Base-by-base conservation (phyloP, 345 rosid genomes). In the Lenwebbia sp. region DNA sequence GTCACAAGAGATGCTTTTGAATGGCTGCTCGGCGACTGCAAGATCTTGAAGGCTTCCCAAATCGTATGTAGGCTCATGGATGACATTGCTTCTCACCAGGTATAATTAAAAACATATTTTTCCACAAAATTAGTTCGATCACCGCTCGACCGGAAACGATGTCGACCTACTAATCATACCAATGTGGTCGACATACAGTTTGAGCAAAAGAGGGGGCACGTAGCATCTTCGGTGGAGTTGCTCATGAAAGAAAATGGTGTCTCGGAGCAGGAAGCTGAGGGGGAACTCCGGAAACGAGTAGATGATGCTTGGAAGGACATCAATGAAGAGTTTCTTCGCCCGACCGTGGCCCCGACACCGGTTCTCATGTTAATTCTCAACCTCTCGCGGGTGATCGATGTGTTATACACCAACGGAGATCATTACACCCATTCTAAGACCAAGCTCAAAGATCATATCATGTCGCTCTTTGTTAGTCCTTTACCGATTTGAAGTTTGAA, bases 271-370 rank as follows among this genome's bases (percentile, higher is more conserved):
- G 87, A 84, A 55, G 85, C 91, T 5, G 44, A 82, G 6, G 15
- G 57, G 5, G 86, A 83, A 49, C 37, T 91, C 1, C 25, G 10
- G 1, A 87, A 58, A 23, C 83, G 15, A 70, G 49, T 90, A 5
- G 12, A 10, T 33, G 10, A 56, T 85, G 92, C 90, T 0, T 90
- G 90, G 92, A 90, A 88, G 51, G 92, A 91, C 37, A 55, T 92
- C 14, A 91, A 92, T 28, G 89, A 87, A 37, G 93, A 85, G 44
- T 84, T 60, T 22, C 51, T 91, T 6, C 21, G 22, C 11, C 90
- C 88, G n/a, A 84, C 83, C 2, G 4, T 50, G 0, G 82, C 86
- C 4, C 89, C 91, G 0, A 52, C 52, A 81, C 88, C 86, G 21
- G 65, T 92, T 9, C 88, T 90, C 8, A 40, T 3, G 8, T 47